These are phyloP conservation scores for Vigna hirtella DNA, from an alignment of 306 rosid genomes.

Conservation along the genomic window DNA sequence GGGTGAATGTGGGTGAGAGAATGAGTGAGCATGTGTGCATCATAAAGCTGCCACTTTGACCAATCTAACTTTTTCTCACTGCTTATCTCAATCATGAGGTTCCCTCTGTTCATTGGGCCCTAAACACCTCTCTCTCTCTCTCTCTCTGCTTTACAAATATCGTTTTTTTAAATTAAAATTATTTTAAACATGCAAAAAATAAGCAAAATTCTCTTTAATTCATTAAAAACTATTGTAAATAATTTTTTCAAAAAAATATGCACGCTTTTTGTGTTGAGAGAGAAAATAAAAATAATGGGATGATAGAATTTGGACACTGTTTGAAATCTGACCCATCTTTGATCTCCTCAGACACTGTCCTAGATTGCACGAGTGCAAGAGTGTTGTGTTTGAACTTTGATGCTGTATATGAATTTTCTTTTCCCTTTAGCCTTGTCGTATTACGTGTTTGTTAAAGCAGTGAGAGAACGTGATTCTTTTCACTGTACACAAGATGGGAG, in stretches of 20 bases:
- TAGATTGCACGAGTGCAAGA: slow-evolving; percentile 46
- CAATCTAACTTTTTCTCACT: slow-evolving; percentile 40
- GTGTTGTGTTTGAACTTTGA: background rate
- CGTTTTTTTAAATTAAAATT: too few species aligned
- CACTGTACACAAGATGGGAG: background rate
- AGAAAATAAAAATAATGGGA: background rate
- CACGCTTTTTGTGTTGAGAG: too few species aligned
- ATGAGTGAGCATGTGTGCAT: slow-evolving; percentile 55
- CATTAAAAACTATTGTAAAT: too few species aligned
- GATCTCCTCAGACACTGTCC: background rate
- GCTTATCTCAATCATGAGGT: slow-evolving; percentile 16
- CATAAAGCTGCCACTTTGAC: slow-evolving; percentile 62
- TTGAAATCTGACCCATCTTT: slow-evolving; percentile 28
- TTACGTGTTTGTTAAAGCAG: slow-evolving; percentile 8
- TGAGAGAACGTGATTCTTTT: background rate
- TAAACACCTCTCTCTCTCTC: too few species aligned
- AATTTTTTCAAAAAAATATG: too few species aligned
- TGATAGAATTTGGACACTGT: background rate
- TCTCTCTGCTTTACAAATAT: background rate
- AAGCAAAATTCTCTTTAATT: background rate
- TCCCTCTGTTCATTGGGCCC: slow-evolving; percentile 23
- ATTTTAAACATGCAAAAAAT: background rate
- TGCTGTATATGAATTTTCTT: background rate
- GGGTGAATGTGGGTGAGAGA: slow-evolving; percentile 35
- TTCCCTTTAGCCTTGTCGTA: background rate